Conservation (phyloP, 2,329 filamentous ascomycete genomes). For the Fusarium sp. region DNA sequence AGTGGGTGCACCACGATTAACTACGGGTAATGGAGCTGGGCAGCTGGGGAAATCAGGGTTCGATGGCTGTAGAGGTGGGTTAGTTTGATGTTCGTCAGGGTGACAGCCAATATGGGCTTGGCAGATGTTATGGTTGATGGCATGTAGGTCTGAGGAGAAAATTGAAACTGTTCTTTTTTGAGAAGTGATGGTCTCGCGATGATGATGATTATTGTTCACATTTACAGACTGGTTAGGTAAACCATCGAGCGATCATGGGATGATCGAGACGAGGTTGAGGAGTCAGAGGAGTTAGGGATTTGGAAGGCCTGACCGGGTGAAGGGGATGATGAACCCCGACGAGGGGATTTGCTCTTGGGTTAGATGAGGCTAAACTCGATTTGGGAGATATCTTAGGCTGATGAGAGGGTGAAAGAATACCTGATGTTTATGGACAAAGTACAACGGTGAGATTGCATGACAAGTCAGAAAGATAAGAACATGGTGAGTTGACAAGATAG, state of each 20-base stretch:
- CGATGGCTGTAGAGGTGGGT: conserved; percentile 7
- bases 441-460: background rate
- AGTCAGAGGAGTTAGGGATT: conserved; percentile 5
- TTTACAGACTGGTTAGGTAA: background rate
- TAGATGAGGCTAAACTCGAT: conserved; percentile 23
- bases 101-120: conserved; percentile 3
- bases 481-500: conserved; percentile 1
- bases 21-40: conserved; percentile 5
- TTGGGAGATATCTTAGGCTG: conserved; percentile 14
- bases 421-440: background rate
- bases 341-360: background rate
- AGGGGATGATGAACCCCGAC: conserved; percentile 16
- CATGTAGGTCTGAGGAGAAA: background rate
- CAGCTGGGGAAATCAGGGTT: conserved; percentile 34
- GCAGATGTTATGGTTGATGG: conserved; percentile 7
- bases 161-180: conserved; percentile 1
- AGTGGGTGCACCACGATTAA: conserved; percentile 1
- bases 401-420: conserved; percentile 1
- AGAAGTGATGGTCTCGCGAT: conserved; percentile 12
- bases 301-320: conserved; percentile 14
- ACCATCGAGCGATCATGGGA: conserved; percentile 16
- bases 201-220: conserved; percentile 4
- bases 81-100: conserved; percentile 15
- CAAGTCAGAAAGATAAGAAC: background rate
- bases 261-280: conserved; percentile 3